Conservation (phyloP, 768 basidiomycete species). For the Suillus americanus region DNA sequence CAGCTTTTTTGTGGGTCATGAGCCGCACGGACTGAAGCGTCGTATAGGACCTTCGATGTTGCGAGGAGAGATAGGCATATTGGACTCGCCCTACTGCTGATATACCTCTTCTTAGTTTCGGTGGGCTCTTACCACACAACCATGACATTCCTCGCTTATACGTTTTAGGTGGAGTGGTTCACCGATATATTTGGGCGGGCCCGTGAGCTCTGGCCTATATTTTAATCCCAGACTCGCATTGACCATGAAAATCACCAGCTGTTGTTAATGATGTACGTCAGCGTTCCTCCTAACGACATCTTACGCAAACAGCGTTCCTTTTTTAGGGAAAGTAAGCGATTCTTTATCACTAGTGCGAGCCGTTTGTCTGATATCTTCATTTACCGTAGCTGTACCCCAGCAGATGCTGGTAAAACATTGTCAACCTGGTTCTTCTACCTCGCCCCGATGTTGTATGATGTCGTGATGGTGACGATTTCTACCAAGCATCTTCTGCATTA, state of each 20-base stretch:
- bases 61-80: constrained; percentile 45
- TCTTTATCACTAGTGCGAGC: not conserved
- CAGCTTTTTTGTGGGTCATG: not conserved
- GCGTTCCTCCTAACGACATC: not conserved
- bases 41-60: constrained; percentile 54
- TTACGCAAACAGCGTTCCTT: constrained; percentile 5
- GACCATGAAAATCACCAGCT: constrained; percentile 17
- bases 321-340: constrained; percentile 36
- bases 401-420: constrained; percentile 32
- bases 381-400: constrained; percentile 46
- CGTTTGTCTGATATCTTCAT: not conserved
- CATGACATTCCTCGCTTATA: not conserved
- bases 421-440: constrained; percentile 59
- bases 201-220: constrained; percentile 39
- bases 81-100: constrained; percentile 35
- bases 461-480: constrained; percentile 38
- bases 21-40: not conserved
- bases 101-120: constrained; percentile 42
- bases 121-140: constrained; percentile 34
- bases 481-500: not conserved
- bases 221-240: constrained; percentile 8
- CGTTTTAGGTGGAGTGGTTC: constrained; percentile 55
- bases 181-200: constrained; percentile 50
- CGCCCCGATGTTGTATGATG: constrained; percentile 57
- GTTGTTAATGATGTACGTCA: constrained; percentile 20